Percentiles rank a stretch among this genome's conserved stretches.
These are phyloP conservation scores for Articulospora tetracladia DNA, from an alignment of 495 filamentous ascomycete genomes.

Conservation along the genomic window DNA sequence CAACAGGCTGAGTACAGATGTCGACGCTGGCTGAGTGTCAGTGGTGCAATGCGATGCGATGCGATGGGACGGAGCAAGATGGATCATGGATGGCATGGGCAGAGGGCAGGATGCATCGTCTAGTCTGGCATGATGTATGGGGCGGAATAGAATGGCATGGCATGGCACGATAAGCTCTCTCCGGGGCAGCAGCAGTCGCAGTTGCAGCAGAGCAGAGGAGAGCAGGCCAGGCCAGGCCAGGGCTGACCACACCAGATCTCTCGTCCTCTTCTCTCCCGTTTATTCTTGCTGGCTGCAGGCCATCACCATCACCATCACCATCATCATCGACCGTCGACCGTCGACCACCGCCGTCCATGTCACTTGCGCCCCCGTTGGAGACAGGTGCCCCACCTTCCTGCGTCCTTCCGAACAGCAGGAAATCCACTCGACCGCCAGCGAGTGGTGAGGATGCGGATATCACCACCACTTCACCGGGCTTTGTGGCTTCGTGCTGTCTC, in stretches of 20 bases:
- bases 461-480: neutral
- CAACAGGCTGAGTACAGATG: neutral
- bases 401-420: conserved; percentile 15
- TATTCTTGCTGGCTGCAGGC: neutral
- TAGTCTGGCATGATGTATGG: too few relatives aligned
- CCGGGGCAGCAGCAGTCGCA: too few relatives aligned
- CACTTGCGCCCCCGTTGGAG: neutral
- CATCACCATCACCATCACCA: neutral
- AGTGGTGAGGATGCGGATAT: conserved; percentile 1
- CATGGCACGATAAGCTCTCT: too few relatives aligned
- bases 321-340: too few relatives aligned
- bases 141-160: too few relatives aligned
- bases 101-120: too few relatives aligned
- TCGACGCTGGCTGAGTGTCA: neutral
- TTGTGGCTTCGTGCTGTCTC: neutral
- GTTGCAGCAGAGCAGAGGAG: too few relatives aligned
- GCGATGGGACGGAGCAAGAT: too few relatives aligned
- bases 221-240: too few relatives aligned
- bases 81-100: too few relatives aligned
- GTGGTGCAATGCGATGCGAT: neutral
- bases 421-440: neutral
- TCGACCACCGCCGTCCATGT: conserved; percentile 2
- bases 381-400: conserved; percentile 13
- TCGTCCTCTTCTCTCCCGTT: conserved; percentile 3
- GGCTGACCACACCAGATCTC: neutral